Evolutionary conservation across 78 protist species (phyloP).

Genomic region (Chrysochromulina parva): DNA sequence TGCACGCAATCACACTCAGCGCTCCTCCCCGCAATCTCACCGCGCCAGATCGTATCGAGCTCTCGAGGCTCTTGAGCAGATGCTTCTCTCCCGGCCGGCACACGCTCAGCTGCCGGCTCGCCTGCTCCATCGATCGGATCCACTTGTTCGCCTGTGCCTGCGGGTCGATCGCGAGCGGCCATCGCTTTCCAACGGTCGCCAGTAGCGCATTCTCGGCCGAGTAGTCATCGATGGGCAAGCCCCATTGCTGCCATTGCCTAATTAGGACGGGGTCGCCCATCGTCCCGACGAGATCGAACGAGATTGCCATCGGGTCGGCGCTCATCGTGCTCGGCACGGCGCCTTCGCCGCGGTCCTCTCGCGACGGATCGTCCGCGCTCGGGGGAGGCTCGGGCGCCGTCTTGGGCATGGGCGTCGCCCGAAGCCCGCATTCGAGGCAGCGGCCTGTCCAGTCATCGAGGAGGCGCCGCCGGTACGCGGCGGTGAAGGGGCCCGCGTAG

Average conservation of each 20-base stretch:
- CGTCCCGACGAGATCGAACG: constrained; percentile 30
- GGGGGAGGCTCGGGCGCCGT: too few species aligned
- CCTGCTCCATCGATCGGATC: constrained; percentile 60
- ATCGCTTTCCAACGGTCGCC: constrained; percentile 48
- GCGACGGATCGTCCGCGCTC: too few species aligned
- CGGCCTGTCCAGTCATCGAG: constrained; percentile 43
- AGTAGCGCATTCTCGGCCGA: constrained; percentile 71
- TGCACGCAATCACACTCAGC: too few species aligned
- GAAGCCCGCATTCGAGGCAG: constrained; percentile 7
- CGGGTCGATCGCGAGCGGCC: constrained; percentile 88
- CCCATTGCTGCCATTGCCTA: constrained; percentile 66
- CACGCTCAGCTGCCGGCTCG: too few species aligned
- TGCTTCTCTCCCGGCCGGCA: too few species aligned
- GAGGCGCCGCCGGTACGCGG: constrained; percentile 50
- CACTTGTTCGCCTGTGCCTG: constrained; percentile 83
- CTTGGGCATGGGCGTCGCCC: not conserved
- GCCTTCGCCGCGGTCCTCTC: too few species aligned
- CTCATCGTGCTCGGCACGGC: too few species aligned
- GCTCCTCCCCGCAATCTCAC: too few species aligned
- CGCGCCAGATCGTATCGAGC: too few species aligned
- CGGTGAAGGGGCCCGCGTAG: constrained; percentile 77
- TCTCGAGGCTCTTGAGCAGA: too few species aligned
- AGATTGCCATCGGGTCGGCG: too few species aligned
- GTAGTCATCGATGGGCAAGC: constrained; percentile 75
- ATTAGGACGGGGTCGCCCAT: constrained; percentile 66